These are phyloP conservation scores for Erodium chrysanthum DNA, from an alignment of 441 rosid genomes.

Conservation along the genomic window DNA sequence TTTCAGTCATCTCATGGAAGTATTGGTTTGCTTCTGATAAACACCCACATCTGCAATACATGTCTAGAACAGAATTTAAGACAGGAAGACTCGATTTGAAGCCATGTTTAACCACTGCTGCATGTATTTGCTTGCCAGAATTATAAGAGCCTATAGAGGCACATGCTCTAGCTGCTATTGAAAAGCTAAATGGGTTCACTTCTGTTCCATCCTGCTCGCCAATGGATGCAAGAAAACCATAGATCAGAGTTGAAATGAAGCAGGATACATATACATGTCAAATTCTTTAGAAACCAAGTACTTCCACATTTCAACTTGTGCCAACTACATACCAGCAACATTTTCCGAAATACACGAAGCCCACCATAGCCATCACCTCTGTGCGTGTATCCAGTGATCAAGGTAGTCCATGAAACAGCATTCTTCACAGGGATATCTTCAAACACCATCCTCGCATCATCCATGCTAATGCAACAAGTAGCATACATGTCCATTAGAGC, in stretches of 20 bases:
- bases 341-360: slow-evolving; percentile 50
- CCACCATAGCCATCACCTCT: slow-evolving; percentile 52
- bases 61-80: slow-evolving; percentile 73
- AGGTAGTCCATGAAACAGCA: slow-evolving; percentile 70
- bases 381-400: slow-evolving; percentile 76
- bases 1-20: slow-evolving; percentile 58
- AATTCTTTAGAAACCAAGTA: neutral
- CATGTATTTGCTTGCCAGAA: slow-evolving; percentile 62
- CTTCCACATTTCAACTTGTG: neutral
- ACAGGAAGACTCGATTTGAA: slow-evolving; percentile 62
- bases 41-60: slow-evolving; percentile 73
- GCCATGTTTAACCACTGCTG: slow-evolving; percentile 49
- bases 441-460: slow-evolving; percentile 50
- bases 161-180: slow-evolving; percentile 78
- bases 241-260: neutral
- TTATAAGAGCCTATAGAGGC: slow-evolving; percentile 45
- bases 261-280: neutral
- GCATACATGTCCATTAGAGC: slow-evolving; percentile 70
- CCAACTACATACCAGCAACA: slow-evolving; percentile 44
- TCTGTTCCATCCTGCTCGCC: slow-evolving; percentile 49
- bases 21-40: slow-evolving; percentile 47
- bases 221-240: slow-evolving; percentile 14
- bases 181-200: slow-evolving; percentile 53
- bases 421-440: slow-evolving; percentile 39
- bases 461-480: slow-evolving; percentile 45